Base-by-base conservation (phyloP, 257 asterid species). In the Jasminum sambac region DNA sequence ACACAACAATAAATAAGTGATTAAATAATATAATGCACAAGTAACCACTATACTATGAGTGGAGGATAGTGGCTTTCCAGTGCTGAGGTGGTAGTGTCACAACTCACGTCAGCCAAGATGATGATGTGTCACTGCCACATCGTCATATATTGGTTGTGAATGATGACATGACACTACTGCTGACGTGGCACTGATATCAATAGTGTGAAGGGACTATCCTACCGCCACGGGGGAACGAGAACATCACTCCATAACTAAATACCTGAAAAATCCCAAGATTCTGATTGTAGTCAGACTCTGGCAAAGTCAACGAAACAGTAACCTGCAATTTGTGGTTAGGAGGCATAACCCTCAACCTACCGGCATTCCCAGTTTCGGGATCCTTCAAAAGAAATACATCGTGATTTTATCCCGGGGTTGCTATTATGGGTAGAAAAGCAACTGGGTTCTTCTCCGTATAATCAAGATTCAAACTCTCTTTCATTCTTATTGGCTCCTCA, bases 251-350 rank as follows among this genome's bases (percentile, higher is more conserved):
- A 30, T 30, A 30, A 30, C 36, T 30, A 1, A 30, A 72, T 80
- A 87, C 97, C 97, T 89, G 97, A 68, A 94, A 94, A 43, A 89
- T 80, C 77, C 99, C 99, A 72, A 94, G 96, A 74, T 89, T 88
- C 67, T 82, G 89, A 77, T 94, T 94, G 78, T 91, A 91, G 40
- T 83, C 95, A 11, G 99, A 89, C 84, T 94, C 99, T 0, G 97
- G 97, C 65, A 94, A 52, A 1, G 79, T 86, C 79, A 94, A 46
- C 13, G 87, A 77, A 66, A 94, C 87, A 55, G 90, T 80, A 69
- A 77, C 95, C 84, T 89, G 89, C 87, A 91, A 72, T 84, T 83
- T 85, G 73, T 85, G 96, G 76, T 88, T 73, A 75, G 75, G 77
- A 7, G 98, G 97, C 67, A 95, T 73, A 64, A 75, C 82, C 69